Evolutionary conservation across 2,329 filamentous ascomycete genomes (phyloP).

Genomic region (Diaporthe sp.): DNA sequence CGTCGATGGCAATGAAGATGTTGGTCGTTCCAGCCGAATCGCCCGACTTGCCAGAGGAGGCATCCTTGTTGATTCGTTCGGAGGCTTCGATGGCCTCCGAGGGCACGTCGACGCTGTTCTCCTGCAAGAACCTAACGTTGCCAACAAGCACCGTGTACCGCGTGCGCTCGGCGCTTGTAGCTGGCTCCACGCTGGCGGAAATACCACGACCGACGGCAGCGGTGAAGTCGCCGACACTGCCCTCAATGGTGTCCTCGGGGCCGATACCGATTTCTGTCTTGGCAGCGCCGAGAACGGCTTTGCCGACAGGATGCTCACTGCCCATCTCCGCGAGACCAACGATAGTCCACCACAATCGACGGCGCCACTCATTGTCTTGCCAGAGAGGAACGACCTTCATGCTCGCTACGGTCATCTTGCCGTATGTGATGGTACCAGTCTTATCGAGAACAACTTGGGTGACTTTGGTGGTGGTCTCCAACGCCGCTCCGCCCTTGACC

Average conservation of each 20-base stretch:
- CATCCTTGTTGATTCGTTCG: conserved; percentile 68
- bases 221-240: conserved; percentile 87
- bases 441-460: conserved; percentile 95
- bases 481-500: conserved; percentile 94
- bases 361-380: conserved; percentile 76
- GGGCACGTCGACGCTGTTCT: conserved; percentile 78
- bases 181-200: conserved; percentile 84
- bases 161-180: conserved; percentile 74
- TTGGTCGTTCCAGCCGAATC: conserved; percentile 81
- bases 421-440: conserved; percentile 93
- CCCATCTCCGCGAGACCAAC: conserved; percentile 96
- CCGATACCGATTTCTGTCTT: conserved; percentile 82
- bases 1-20: conserved; percentile 92
- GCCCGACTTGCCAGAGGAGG: conserved; percentile 51
- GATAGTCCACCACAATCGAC: conserved; percentile 93
- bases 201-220: conserved; percentile 89
- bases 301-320: conserved; percentile 96
- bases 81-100: conserved; percentile 74
- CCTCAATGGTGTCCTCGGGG: conserved; percentile 81
- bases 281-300: conserved; percentile 83
- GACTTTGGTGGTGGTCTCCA: conserved; percentile 92
- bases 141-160: conserved; percentile 88
- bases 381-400: conserved; percentile 77
- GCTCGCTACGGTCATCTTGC: conserved; percentile 93
- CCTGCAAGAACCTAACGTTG: conserved; percentile 82